These are phyloP conservation scores for Boechera stricta DNA, from an alignment of 345 rosid genomes.

Conservation along the genomic window DNA sequence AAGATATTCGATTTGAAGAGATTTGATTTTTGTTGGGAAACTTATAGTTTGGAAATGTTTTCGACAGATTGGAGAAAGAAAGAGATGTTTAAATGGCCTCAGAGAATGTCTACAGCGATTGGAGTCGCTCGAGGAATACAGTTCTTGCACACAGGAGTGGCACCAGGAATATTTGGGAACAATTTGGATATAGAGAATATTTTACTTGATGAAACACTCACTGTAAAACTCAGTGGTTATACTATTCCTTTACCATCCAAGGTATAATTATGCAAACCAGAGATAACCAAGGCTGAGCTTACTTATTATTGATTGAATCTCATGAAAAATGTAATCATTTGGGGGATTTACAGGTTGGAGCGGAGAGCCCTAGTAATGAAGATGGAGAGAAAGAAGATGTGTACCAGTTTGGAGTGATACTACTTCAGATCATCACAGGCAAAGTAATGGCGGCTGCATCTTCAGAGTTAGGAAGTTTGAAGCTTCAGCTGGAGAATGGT, in stretches of 20 bases:
- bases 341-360: slow-evolving; percentile 53
- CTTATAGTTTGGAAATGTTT: slow-evolving; percentile 12
- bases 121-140: slow-evolving; percentile 90
- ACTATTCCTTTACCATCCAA: slow-evolving; percentile 74
- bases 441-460: slow-evolving; percentile 53
- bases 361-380: slow-evolving; percentile 58
- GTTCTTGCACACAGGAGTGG: slow-evolving; percentile 86
- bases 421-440: slow-evolving; percentile 74
- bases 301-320: background rate
- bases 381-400: slow-evolving; percentile 84
- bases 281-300: slow-evolving; percentile 26
- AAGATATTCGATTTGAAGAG: background rate
- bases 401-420: slow-evolving; percentile 85
- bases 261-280: slow-evolving; percentile 47
- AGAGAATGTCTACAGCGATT: slow-evolving; percentile 80
- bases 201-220: slow-evolving; percentile 74
- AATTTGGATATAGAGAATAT: slow-evolving; percentile 72
- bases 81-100: slow-evolving; percentile 87
- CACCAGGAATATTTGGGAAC: slow-evolving; percentile 82
- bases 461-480: slow-evolving; percentile 60
- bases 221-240: slow-evolving; percentile 73
- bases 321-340: slow-evolving; percentile 10
- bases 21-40: background rate
- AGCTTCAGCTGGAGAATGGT: slow-evolving; percentile 63
- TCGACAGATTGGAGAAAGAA: slow-evolving; percentile 75